Evolutionary conservation across 352 stramenopile genomes (phyloP), one percentile per base, ranked within the genome.

Genomic region (Pythium rhizo-oryzae): DNA sequence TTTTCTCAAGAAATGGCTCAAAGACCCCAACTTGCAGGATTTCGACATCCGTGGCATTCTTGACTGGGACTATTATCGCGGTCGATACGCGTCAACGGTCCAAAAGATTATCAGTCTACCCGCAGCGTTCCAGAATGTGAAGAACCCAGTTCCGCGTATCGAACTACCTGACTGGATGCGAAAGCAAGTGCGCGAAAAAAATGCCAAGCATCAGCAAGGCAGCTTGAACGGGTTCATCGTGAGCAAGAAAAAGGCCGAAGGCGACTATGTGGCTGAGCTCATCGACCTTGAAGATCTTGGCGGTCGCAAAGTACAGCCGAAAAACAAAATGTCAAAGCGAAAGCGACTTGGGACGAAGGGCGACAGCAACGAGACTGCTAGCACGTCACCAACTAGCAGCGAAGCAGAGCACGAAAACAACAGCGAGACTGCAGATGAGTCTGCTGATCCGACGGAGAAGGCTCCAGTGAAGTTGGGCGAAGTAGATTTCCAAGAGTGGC

Each of bases 81-180:
- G 70, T 15, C 85, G 87, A 25, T 94, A 91, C 61, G 84, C 83
- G 13, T 84, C 81, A 37, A 98, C 94, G 0, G 97, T 99, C 39
- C 97, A 98, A 59, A 99, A 99, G 75, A 99, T 99, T 77, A 99
- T 99, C 68, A 99, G 96, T 12, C 98, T 99, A 49, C 98, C 98
- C 13, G 98, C 98, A 25, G 97, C 96, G 21, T 93, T 99, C 63
- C 98, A 99, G 75, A 97, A 98, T 63, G 82, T 99, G 4, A 71
- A 70, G 18, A 99, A 99, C 78, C 98, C 98, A 8, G 96, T 99
- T 11, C 97, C 97, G 6, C 85, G 97, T 9, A 96, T 99, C 50
- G 77, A 92, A 46, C 84, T 99, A 69, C 98, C 98, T 15, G 93
- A 98, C 44, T 99, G 98, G 98, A 92, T 99, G 70, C 79, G 93